A percentile compares a stretch with the other conserved stretches of the same genome.
Conservation (phyloP, 1,284 basidiomycete genomes). For the Ganoderma boninense region DNA sequence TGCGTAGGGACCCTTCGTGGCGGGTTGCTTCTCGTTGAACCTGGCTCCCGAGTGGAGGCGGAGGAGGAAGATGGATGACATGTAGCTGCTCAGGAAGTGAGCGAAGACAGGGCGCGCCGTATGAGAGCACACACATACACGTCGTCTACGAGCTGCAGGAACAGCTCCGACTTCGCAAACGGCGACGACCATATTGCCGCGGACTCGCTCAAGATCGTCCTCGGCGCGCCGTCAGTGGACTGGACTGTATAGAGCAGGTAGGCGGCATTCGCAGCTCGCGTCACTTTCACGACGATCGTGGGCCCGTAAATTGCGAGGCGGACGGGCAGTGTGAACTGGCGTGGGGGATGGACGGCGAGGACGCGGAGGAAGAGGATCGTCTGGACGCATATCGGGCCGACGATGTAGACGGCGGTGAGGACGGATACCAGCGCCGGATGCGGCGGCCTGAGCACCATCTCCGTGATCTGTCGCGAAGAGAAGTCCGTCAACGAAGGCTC, state of each 20-base stretch:
- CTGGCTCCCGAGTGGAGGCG: background rate
- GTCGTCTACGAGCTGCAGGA: background rate
- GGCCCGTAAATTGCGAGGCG: constrained; percentile 17
- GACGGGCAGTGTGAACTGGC: background rate
- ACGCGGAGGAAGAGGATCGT: constrained; percentile 38
- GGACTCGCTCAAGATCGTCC: background rate
- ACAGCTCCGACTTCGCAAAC: background rate
- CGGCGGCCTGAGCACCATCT: background rate
- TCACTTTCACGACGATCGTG: background rate
- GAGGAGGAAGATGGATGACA: background rate
- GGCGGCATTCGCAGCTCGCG: background rate
- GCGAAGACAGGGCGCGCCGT: no score
- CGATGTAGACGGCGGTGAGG: background rate
- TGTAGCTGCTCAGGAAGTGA: no score
- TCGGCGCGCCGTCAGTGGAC: background rate
- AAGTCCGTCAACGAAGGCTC: background rate
- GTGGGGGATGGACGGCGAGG: constrained; percentile 32
- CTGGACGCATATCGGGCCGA: constrained; percentile 33
- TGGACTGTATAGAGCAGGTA: background rate
- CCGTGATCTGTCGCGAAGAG: background rate
- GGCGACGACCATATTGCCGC: background rate
- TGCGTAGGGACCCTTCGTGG: background rate
- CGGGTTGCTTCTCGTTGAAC: background rate
- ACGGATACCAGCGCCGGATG: background rate
- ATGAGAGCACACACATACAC: no score